Evolutionary conservation across 2,329 filamentous ascomycete species (phyloP).

Genomic region (Calonectria multiphialidica): DNA sequence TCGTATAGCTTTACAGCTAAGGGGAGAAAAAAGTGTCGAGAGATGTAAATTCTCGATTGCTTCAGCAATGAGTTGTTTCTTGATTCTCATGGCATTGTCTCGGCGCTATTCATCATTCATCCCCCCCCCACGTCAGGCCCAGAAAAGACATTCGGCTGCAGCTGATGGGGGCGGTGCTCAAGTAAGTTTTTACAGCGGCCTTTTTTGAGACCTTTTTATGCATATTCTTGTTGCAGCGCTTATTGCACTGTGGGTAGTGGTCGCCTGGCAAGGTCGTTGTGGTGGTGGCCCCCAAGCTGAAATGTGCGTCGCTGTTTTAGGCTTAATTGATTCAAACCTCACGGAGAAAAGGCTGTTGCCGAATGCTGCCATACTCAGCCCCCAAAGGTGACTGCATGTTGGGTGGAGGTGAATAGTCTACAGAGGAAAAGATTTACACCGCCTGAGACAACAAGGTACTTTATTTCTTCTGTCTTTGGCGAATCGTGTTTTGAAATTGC

Average conservation of each 20-base stretch:
- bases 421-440: background rate
- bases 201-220: conserved; percentile 2
- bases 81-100: background rate
- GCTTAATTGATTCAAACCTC: background rate
- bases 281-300: background rate
- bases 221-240: background rate
- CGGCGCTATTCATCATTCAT: background rate
- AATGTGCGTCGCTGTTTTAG: background rate
- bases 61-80: background rate
- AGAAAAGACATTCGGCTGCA: background rate
- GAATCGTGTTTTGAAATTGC: background rate
- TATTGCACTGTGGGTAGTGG: background rate
- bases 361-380: background rate
- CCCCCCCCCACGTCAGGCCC: background rate
- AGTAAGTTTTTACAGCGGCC: background rate
- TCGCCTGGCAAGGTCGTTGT: background rate
- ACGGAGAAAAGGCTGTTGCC: background rate
- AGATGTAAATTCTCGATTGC: background rate
- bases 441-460: too few relatives aligned
- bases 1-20: background rate
- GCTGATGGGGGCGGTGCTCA: background rate
- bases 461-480: too few relatives aligned
- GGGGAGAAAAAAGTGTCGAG: background rate
- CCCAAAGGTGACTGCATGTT: background rate
- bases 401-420: background rate